phyloP scores from a whole-genome alignment of 2,329 filamentous ascomycete species.

The Didymella pinodella region DNA sequence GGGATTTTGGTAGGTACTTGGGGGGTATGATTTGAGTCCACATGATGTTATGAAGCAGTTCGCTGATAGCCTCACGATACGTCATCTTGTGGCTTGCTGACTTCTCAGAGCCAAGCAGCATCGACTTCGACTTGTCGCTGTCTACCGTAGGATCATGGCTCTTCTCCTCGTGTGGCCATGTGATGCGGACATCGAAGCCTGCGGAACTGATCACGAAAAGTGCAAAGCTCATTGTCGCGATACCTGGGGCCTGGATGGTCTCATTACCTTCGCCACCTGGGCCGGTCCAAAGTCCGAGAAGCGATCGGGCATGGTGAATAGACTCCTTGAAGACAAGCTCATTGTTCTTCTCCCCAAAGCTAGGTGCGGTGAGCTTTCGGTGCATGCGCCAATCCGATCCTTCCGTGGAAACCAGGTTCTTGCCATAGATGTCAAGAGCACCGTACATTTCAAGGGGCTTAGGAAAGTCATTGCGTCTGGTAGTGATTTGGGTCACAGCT shows the following conservation, averaged over 20 bases:
- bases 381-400: slow-evolving; percentile 75
- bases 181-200: slow-evolving; percentile 70
- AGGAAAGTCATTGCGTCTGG: slow-evolving; percentile 73
- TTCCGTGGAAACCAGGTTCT: slow-evolving; percentile 75
- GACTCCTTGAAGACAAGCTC: slow-evolving; percentile 70
- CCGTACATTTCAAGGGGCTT: slow-evolving; percentile 69
- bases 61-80: slow-evolving; percentile 69
- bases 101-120: slow-evolving; percentile 45
- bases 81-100: slow-evolving; percentile 61
- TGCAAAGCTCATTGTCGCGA: slow-evolving; percentile 71
- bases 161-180: slow-evolving; percentile 66
- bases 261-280: slow-evolving; percentile 35
- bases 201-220: slow-evolving; percentile 71
- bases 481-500: slow-evolving; percentile 70
- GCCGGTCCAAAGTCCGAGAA: slow-evolving; percentile 45
- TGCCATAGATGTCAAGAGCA: slow-evolving; percentile 71
- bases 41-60: slow-evolving; percentile 69
- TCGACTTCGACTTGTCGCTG: slow-evolving; percentile 33
- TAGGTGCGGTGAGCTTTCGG: slow-evolving; percentile 73
- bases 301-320: slow-evolving; percentile 64
- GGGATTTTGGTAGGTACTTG: slow-evolving; percentile 61
- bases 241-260: slow-evolving; percentile 65
- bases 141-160: slow-evolving; percentile 43
- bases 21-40: slow-evolving; percentile 67
- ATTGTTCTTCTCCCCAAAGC: slow-evolving; percentile 80